phyloP scores from a whole-genome alignment of 1,139 yeast genomes.

The Taphrina pruni region DNA sequence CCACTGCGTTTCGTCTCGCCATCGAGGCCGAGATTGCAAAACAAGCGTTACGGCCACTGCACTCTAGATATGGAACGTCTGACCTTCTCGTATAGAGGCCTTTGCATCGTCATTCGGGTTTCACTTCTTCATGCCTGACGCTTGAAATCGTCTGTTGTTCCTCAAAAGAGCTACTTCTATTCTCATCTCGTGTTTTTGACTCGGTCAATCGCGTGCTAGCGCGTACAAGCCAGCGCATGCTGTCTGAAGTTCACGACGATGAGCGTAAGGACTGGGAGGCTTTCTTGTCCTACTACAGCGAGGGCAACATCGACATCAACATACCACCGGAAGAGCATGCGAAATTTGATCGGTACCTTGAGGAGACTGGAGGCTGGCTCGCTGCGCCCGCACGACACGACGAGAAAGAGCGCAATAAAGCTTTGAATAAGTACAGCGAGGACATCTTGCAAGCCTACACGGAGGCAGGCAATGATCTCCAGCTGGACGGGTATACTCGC shows the following conservation, averaged over 20 bases:
- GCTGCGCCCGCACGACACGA: slow-evolving; percentile 21
- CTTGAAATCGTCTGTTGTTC: neutral
- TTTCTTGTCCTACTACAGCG: slow-evolving; percentile 4
- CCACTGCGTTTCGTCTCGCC: slow-evolving; percentile 1
- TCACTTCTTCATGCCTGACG: neutral
- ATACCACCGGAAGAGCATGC: neutral
- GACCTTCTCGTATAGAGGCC: neutral
- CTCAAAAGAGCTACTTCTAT: neutral
- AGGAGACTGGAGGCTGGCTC: slow-evolving; percentile 31
- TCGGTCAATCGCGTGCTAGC: neutral
- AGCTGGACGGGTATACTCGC: slow-evolving; percentile 28
- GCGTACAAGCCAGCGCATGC: slow-evolving; percentile 1
- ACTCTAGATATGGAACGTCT: too few relatives aligned
- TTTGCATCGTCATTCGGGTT: neutral
- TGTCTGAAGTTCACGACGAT: neutral
- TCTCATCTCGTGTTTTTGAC: neutral
- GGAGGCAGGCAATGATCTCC: slow-evolving; percentile 26
- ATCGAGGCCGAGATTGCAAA: neutral
- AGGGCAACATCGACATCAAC: slow-evolving; percentile 12
- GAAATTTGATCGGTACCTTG: slow-evolving; percentile 17
- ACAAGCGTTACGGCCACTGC: neutral
- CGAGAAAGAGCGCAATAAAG: slow-evolving; percentile 14
- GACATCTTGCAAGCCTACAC: slow-evolving; percentile 22
- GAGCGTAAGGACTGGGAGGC: slow-evolving; percentile 21
- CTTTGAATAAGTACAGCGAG: neutral